Conservation (phyloP, 2,329 filamentous ascomycete genomes). For the Calcarisporium arbuscula region DNA sequence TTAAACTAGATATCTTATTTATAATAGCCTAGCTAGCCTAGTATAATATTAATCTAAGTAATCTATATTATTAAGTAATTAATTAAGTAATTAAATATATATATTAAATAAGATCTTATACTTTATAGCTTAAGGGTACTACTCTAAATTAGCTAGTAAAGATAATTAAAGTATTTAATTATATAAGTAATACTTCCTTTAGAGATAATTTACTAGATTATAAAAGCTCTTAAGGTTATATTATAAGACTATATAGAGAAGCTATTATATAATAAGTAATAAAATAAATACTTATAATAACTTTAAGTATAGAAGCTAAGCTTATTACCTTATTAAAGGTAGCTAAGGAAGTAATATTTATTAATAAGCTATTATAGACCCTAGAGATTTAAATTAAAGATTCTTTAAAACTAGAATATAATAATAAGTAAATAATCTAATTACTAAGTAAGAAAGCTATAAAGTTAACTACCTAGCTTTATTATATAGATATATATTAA, state of each 20-base stretch:
- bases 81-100: not conserved
- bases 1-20: not conserved
- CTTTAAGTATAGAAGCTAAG: conserved; percentile 5
- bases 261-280: conserved; percentile 1
- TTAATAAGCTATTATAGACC: not conserved
- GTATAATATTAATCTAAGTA: not conserved
- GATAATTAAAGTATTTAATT: not conserved
- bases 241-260: conserved; percentile 4
- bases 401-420: not conserved
- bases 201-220: not conserved
- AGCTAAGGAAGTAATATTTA: conserved; percentile 2
- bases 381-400: not conserved
- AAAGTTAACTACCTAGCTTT: not conserved
- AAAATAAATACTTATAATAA: conserved; percentile 5
- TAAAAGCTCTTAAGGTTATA: not conserved
- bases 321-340: conserved; percentile 4
- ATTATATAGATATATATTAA: not conserved
- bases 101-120: not conserved
- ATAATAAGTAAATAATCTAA: not conserved
- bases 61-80: not conserved
- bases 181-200: not conserved
- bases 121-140: no score
- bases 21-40: not conserved
- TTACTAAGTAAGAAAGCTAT: not conserved
- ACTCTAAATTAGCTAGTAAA: no score